Evolutionary conservation across 495 filamentous ascomycete species (phyloP), one percentile per base, ranked within the genome.

Genomic region (Tuber magnatum): DNA sequence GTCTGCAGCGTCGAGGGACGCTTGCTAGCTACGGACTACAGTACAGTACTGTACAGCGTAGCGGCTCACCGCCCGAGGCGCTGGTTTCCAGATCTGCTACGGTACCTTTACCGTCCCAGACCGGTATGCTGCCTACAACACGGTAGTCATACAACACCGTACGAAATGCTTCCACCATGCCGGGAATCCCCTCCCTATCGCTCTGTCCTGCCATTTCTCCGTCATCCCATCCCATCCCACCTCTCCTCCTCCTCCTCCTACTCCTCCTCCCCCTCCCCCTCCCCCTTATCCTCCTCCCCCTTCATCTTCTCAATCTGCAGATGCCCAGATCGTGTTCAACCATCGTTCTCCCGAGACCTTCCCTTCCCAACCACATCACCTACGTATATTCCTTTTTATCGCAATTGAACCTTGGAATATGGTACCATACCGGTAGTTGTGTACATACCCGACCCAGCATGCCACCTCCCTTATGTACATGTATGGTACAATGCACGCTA

Each of bases 391-490:
- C 56, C 61, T 48, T 71, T 74, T 69, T 65, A 39, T 46, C 71
- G 71, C 69, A 72, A 79, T 79, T 79, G 73, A 79, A 46, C 77
- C 73, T 44, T 79, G 72, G 14, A 74, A 41, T 72, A 65, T 35
- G 56, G 39, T 72, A 70, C 56, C 68, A 51, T 46, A 46, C 43
- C 43, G 14, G 43, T 70, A 76, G 46, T 22, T 70, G 69, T 71
- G 76, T 73, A 79, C 76, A 75, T 79, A 79, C 73, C 77, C 77
- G 77, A 79, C 77, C 70, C 76, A 69, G 42, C 46, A 79, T 79
- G 70, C 69, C 78, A 73, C 74, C 75, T 77, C 73, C 78, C 69
- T 79, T 79, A 38, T 73, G 73, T 79, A 75, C 70, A 65, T 32
- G 16, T 6, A 20, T 35, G 28, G 56, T 32, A 32, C 48, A n/a